Conservation (phyloP, 768 basidiomycete species). For the Rhodotorula kratochvilovae region DNA sequence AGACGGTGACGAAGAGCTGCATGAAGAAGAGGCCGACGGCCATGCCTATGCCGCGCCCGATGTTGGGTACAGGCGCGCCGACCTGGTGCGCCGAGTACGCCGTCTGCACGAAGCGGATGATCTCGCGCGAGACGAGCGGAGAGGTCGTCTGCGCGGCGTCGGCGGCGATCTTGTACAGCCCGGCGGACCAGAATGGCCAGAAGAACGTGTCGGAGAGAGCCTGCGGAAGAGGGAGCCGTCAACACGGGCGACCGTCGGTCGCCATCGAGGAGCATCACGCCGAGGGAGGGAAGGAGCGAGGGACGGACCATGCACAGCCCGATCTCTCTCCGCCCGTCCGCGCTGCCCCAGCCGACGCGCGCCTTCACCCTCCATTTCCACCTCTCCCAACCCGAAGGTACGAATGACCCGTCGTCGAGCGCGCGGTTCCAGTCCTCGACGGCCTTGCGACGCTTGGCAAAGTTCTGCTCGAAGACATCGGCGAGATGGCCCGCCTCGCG, state of each 20-base stretch:
- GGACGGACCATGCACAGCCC: constrained; percentile 51
- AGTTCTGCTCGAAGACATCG: constrained; percentile 55
- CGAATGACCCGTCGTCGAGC: constrained; percentile 2
- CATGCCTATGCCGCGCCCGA: constrained; percentile 60
- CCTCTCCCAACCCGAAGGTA: neutral
- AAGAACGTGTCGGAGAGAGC: constrained; percentile 25
- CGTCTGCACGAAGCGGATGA: constrained; percentile 63
- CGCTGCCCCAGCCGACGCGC: constrained; percentile 57
- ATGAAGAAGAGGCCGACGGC: constrained; percentile 60
- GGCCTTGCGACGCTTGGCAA: constrained; percentile 44
- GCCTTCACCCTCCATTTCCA: constrained; percentile 42
- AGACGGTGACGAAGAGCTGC: constrained; percentile 14
- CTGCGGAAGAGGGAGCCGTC: neutral
- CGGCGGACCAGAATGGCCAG: constrained; percentile 21
- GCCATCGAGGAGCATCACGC: too few species aligned
- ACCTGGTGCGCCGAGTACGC: constrained; percentile 55
- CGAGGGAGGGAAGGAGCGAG: neutral
- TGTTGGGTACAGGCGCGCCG: constrained; percentile 43
- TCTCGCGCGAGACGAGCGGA: constrained; percentile 69
- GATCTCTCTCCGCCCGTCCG: constrained; percentile 47
- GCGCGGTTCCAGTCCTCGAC: constrained; percentile 59
- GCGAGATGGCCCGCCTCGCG: constrained; percentile 57
- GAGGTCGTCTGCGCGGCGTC: constrained; percentile 69
- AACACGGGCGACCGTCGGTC: neutral
- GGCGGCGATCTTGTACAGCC: constrained; percentile 47